Percentiles rank a stretch among this genome's conserved stretches.
These are phyloP conservation scores for Stephania cephalantha DNA, from an alignment of 164 flowering plant genomes.

Conservation along the genomic window DNA sequence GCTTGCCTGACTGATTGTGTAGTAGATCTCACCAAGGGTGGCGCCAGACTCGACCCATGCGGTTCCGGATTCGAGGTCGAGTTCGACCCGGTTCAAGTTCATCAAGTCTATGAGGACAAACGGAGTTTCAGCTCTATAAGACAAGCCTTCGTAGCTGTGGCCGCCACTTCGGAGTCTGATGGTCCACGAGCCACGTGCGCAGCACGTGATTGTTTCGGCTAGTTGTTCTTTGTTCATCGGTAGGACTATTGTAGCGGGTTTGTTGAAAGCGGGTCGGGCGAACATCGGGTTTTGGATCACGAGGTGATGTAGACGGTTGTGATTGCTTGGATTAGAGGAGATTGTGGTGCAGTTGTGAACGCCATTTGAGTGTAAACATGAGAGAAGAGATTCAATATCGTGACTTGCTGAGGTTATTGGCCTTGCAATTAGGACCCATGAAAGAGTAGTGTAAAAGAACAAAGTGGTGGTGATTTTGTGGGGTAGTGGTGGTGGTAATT, in stretches of 20 bases:
- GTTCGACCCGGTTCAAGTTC: constrained; percentile 10
- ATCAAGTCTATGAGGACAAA: constrained; percentile 19
- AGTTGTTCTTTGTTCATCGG: constrained; percentile 10
- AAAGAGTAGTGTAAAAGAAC: too few species aligned
- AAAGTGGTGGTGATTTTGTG: too few species aligned
- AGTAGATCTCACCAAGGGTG: constrained; percentile 10
- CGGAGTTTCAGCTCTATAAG: constrained; percentile 14
- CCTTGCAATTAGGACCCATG: too few species aligned
- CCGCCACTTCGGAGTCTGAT: constrained; percentile 18
- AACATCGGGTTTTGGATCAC: constrained; percentile 15
- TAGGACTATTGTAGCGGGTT: constrained; percentile 6
- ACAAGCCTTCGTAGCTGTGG: constrained; percentile 21
- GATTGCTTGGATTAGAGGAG: not conserved
- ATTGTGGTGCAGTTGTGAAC: not conserved
- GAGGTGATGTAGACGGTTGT: constrained; percentile 3
- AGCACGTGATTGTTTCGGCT: constrained; percentile 2
- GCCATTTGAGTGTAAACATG: not conserved
- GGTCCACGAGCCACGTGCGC: constrained; percentile 9
- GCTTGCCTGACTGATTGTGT: not conserved
- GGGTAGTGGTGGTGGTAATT: too few species aligned
- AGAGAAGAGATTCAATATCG: not conserved
- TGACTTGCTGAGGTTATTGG: too few species aligned
- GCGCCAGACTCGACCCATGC: constrained; percentile 21
- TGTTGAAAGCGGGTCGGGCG: not conserved
- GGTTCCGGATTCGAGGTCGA: constrained; percentile 15